Conservation (phyloP, 768 basidiomycete genomes). For the Wakefieldia striispora region DNA sequence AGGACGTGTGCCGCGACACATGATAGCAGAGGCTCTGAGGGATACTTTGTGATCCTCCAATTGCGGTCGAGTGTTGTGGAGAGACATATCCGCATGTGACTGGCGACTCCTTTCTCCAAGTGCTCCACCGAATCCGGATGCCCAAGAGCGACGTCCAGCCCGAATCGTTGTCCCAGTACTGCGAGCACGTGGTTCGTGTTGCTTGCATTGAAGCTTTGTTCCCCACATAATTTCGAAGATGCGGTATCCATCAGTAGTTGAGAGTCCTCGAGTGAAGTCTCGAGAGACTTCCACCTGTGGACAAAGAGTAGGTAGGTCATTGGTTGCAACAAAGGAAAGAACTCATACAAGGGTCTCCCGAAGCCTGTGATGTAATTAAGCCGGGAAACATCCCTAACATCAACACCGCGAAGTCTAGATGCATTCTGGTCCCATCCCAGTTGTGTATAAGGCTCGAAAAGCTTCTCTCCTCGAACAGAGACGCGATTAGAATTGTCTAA, state of each 20-base stretch:
- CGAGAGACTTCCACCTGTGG: too few species aligned
- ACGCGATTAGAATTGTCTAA: too few species aligned
- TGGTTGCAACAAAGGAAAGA: too few species aligned
- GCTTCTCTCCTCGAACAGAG: too few species aligned
- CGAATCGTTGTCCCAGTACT: constrained; percentile 3
- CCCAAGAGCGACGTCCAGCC: background rate
- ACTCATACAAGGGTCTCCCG: background rate
- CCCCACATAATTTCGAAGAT: background rate
- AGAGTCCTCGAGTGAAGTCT: too few species aligned
- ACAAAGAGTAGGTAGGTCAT: too few species aligned
- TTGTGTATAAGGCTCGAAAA: background rate
- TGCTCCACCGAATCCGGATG: background rate
- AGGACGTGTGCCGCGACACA: background rate
- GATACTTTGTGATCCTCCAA: constrained; percentile 6
- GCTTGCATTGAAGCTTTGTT: background rate
- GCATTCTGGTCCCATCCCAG: background rate
- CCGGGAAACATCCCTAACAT: background rate
- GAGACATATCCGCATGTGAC: constrained; percentile 5
- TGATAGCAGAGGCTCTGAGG: constrained; percentile 7
- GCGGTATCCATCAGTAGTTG: background rate
- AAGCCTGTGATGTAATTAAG: background rate
- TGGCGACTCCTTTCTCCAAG: constrained; percentile 3
- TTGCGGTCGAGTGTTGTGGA: background rate
- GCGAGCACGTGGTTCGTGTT: background rate
- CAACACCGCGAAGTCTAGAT: background rate